Evolutionary conservation across 2,329 filamentous ascomycete genomes (phyloP).

Genomic region (Pyricularia sp.): DNA sequence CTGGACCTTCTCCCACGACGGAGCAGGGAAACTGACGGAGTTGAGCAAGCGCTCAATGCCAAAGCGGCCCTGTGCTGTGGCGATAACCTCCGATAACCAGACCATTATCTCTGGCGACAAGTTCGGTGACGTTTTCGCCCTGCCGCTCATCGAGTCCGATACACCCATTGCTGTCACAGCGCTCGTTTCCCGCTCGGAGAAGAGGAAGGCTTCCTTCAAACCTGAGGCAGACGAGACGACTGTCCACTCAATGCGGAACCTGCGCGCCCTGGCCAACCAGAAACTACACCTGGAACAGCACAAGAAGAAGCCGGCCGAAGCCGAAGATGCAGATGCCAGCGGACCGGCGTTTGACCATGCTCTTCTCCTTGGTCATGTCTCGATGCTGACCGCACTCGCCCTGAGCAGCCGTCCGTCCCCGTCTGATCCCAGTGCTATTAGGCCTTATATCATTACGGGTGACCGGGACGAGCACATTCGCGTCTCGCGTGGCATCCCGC

Average conservation of each 20-base stretch:
- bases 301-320: constrained; percentile 12
- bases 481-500: constrained; percentile 69
- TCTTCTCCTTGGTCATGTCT: constrained; percentile 85
- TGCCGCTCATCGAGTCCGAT: constrained; percentile 53
- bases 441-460: constrained; percentile 41
- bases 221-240: constrained; percentile 22
- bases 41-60: constrained; percentile 80
- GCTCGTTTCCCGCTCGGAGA: constrained; percentile 7
- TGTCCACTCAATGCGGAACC: constrained; percentile 35
- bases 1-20: constrained; percentile 66
- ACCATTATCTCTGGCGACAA: constrained; percentile 85
- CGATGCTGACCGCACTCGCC: constrained; percentile 74
- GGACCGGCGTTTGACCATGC: constrained; percentile 58
- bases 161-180: constrained; percentile 5
- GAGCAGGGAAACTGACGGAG: constrained; percentile 51
- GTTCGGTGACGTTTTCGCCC: constrained; percentile 88
- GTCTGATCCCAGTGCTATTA: constrained; percentile 12
- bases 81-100: constrained; percentile 56
- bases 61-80: constrained; percentile 74
- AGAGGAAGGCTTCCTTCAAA: constrained; percentile 24
- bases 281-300: constrained; percentile 32
- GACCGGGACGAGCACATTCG: constrained; percentile 70
- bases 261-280: constrained; percentile 30
- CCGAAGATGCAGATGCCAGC: constrained; percentile 17
- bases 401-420: constrained; percentile 36